Base-by-base conservation (phyloP, 495 filamentous ascomycete genomes). In the Bathelium albidoporum region DNA sequence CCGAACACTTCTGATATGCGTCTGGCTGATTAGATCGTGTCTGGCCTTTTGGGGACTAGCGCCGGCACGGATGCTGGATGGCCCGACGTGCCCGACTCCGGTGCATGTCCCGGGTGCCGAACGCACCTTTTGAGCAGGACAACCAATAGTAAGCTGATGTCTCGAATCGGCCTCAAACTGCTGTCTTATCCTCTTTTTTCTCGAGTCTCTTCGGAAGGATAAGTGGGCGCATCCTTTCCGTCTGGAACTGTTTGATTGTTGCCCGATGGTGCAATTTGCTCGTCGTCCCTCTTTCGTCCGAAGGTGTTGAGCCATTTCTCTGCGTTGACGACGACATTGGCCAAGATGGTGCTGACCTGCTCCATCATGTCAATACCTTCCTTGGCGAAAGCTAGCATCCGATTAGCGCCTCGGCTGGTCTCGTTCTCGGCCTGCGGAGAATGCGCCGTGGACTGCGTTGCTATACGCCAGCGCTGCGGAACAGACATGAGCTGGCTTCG, bases 361-460 rank as follows among this genome's bases (percentile, higher is more conserved):
- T 81, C 78, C 81, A 96, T 88, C 83, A 95, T 93, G 66, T 95
- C 89, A 26, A 97, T 79, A 1, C 90, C 89, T 72, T 96, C 91
- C 64, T 87, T 87, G 1, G 90, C 91, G 32, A 97, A 82, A 0
- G 91, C 84, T 12, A 96, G 68, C 36, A 91, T 90, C 18, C 85
- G 76, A 64, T 87, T 83, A 2, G 89, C 89, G 22, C 80, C 77
- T 29, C 78, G 69, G 10, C 66, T 82, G 74, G 53, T 80, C 67
- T 60, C 70, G 64, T 60, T 68, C 63, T 53, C 66, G 43, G 22
- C 12, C 0, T 77, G 75, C n/a, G 78, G 73, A 18, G 76, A 75
- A 12, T 74, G 74, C 28, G 79, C 78, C 18, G 81, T 77, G 18
- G 83, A 74, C 36, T 70, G 73, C 62, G 69, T 73, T 29, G 82